Base-by-base conservation (phyloP, 768 basidiomycete species). In the Hemileccinum impolitum region DNA sequence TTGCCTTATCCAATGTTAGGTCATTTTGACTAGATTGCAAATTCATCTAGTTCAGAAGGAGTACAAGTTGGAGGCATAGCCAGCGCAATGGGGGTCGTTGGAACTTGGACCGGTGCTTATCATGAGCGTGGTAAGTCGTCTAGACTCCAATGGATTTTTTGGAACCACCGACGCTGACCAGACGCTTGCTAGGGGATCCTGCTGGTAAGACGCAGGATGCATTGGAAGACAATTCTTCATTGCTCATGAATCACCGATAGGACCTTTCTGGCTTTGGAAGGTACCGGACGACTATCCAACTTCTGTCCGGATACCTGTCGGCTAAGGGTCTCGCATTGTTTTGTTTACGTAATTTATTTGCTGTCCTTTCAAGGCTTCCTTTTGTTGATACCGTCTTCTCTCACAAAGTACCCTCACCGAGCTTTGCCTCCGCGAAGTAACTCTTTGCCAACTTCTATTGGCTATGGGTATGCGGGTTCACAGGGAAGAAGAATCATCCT, bases 181-280 rank as follows among this genome's bases (percentile, higher is more conserved):
- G 17, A 13, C 11, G n/a, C 38, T 10, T 37, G 34, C n/a, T 8
- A 80, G 81, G 75, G 32, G 86, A 88, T 61, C 85, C 84, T 23
- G 79, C 76, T 43, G 85, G 84, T 86, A 62, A 54, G 78, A 52
- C 34, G 23, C 15, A 30, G 37, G 15, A n/a, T 39, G 26, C 11
- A 10, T 2, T 4, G 17, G 8, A 25, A 17, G 13, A 12, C 4
- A 11, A 19, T 8, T 9, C 2, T 11, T 6, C 1, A 12, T 39
- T 51, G 8, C 41, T 37, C 14, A 53, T 17, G 11, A 28, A 35
- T 26, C 11, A 28, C 19, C 15, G 36, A 40, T 54, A 85, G 84
- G 84, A 37, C 84, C 85, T 3, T 87, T 85, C 60, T 87, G 84
- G 85, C 71, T 87, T 55, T 84, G 81, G 76, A 84, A 84, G 64